Conservation (phyloP, 805 yeast genomes). For the Metschnikowia borealis region DNA sequence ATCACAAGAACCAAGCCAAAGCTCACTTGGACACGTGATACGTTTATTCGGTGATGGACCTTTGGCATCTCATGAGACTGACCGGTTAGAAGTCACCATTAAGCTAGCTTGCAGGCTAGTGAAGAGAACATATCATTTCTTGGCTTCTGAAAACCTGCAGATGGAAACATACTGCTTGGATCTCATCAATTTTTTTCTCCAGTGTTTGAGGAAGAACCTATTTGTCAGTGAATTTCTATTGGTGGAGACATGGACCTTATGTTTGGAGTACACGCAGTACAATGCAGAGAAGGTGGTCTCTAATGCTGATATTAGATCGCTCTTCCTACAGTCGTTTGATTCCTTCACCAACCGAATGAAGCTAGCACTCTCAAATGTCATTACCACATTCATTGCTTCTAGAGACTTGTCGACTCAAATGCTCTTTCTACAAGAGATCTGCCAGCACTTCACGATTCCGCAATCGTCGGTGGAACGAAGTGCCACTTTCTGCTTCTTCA, state of each 20-base stretch:
- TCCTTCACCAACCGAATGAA: conserved; percentile 19
- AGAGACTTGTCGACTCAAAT: conserved; percentile 15
- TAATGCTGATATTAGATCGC: conserved; percentile 8
- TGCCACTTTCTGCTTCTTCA: conserved; percentile 36
- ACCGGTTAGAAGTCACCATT: conserved; percentile 40
- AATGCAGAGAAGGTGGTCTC: conserved; percentile 26
- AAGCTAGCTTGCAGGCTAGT: conserved; percentile 23
- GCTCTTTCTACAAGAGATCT: conserved; percentile 28
- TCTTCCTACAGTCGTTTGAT: conserved; percentile 20
- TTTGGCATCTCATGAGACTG: conserved; percentile 25
- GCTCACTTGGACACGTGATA: conserved; percentile 11
- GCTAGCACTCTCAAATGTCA: conserved; percentile 15
- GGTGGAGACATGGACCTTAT: conserved; percentile 28
- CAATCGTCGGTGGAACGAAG: conserved; percentile 36
- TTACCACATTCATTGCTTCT: conserved; percentile 11
- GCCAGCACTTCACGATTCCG: conserved; percentile 29
- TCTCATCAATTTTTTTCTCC: conserved; percentile 42
- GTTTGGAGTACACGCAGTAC: conserved; percentile 22
- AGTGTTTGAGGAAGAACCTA: conserved; percentile 37
- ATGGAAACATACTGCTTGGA: conserved; percentile 42
- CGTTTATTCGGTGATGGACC: conserved; percentile 31
- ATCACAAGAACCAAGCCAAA: background rate
- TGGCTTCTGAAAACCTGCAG: background rate
- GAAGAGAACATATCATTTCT: background rate
- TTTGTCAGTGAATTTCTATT: conserved; percentile 37